Evolutionary conservation across 139 green algal species (phyloP).

Genomic region (Micractinium sp.): DNA sequence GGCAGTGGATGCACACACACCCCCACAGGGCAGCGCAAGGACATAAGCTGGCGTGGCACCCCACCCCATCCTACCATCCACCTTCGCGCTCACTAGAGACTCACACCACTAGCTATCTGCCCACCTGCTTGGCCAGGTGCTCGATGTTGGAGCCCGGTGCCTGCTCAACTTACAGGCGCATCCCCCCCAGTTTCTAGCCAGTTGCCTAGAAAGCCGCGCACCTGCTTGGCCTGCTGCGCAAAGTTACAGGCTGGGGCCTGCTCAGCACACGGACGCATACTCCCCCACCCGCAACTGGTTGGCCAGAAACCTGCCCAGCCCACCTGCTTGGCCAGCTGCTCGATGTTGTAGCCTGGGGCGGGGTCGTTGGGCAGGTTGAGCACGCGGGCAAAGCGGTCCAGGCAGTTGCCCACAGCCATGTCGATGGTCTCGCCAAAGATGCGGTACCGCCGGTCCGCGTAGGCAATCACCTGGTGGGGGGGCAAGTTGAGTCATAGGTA

Average conservation of each 20-base stretch:
- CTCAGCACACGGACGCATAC: background rate
- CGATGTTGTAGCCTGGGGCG: constrained; percentile 92
- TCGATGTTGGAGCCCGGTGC: too few relatives aligned
- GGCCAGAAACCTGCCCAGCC: background rate
- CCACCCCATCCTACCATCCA: too few relatives aligned
- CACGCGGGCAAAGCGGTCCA: constrained; percentile 90
- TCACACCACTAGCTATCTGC: too few relatives aligned
- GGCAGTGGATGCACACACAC: background rate
- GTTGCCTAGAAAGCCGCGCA: too few relatives aligned
- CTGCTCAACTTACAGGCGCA: background rate
- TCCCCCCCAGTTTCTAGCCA: too few relatives aligned
- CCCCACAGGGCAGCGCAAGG: too few relatives aligned
- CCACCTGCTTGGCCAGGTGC: too few relatives aligned
- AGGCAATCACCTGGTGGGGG: constrained; percentile 86
- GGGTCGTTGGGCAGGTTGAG: constrained; percentile 83
- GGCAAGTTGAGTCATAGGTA: background rate
- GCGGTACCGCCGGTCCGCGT: constrained; percentile 80
- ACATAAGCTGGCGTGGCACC: too few relatives aligned
- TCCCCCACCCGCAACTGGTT: background rate
- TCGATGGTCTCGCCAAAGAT: constrained; percentile 98
- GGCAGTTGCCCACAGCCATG: constrained; percentile 92
- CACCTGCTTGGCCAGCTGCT: constrained; percentile 88
- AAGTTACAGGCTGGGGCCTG: too few relatives aligned
- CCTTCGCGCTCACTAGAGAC: too few relatives aligned
- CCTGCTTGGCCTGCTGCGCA: too few relatives aligned